Percentiles rank a stretch among this genome's conserved stretches.
Evolutionary conservation across 140 eudicot species (phyloP).

Genomic region (Oenanthe javanica): DNA sequence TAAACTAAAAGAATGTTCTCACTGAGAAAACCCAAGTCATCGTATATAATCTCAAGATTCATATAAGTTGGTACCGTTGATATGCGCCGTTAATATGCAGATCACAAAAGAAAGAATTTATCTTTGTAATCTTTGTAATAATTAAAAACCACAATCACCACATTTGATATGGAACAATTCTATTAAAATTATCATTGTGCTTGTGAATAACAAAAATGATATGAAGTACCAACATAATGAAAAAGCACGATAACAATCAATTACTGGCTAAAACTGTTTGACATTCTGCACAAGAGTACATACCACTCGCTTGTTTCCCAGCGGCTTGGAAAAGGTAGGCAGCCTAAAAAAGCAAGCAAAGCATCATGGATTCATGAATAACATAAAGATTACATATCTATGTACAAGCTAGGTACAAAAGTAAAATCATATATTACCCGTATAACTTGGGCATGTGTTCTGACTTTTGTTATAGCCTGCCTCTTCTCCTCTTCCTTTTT

Average conservation of each 20-base stretch:
- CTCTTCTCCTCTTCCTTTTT: conserved; percentile 83
- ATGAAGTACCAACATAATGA: not conserved
- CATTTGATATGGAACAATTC: not conserved
- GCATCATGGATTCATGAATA: not conserved
- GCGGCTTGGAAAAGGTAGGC: conserved; percentile 71
- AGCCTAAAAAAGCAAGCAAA: conserved; percentile 43
- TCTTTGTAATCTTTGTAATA: not conserved
- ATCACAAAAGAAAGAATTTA: not conserved
- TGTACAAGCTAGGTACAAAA: not conserved
- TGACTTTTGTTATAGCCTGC: conserved; percentile 53
- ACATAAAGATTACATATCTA: not conserved
- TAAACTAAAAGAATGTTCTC: no score
- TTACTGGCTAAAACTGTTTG: not conserved
- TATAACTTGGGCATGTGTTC: conserved; percentile 84
- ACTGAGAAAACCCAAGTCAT: no score
- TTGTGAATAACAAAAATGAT: not conserved
- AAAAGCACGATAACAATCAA: not conserved
- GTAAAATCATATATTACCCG: conserved; percentile 27
- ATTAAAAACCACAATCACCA: not conserved
- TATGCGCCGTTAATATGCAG: not conserved
- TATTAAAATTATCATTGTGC: not conserved
- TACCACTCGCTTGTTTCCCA: conserved; percentile 42
- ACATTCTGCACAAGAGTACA: not conserved
- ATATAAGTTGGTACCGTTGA: not conserved
- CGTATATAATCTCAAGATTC: not conserved